phyloP scores from a whole-genome alignment of 2,329 filamentous ascomycete genomes.

The Pseudogymnoascus sp. region DNA sequence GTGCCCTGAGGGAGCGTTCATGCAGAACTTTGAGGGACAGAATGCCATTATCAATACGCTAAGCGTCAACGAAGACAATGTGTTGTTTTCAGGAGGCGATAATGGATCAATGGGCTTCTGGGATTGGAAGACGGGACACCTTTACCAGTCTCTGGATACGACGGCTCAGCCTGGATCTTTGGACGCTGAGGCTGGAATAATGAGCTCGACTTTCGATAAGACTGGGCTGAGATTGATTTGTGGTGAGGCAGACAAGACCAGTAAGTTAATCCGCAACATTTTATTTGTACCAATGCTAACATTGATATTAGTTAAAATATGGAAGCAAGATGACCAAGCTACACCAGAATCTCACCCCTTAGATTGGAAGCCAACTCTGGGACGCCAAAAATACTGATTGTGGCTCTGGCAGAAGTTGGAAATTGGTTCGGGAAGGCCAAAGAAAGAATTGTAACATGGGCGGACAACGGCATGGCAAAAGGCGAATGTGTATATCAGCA shows the following conservation, averaged over 20 bases:
- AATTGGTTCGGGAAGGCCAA: not conserved
- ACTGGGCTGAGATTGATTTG: constrained; percentile 86
- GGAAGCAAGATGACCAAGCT: constrained; percentile 87
- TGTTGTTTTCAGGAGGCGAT: constrained; percentile 89
- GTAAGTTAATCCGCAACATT: constrained; percentile 33
- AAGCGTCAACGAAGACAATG: constrained; percentile 88
- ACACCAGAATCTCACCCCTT: constrained; percentile 87
- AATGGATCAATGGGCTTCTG: constrained; percentile 97
- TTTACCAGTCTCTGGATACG: constrained; percentile 84
- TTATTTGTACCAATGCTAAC: constrained; percentile 21
- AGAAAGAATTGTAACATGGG: not conserved
- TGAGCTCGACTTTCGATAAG: constrained; percentile 86
- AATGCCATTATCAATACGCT: constrained; percentile 95
- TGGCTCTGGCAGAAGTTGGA: not conserved
- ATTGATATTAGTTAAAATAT: constrained; percentile 66
- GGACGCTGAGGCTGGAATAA: constrained; percentile 89
- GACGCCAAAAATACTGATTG: constrained; percentile 63
- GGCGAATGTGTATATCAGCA: constrained; percentile 9
- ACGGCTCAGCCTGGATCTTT: constrained; percentile 89
- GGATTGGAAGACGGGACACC: constrained; percentile 96
- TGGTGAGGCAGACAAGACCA: constrained; percentile 95
- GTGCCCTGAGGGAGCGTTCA: constrained; percentile 93
- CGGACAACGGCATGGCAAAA: not conserved
- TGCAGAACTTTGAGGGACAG: constrained; percentile 98
- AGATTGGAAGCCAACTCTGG: constrained; percentile 80